Evolutionary conservation across 805 yeast genomes (phyloP).

Genomic region (Vanderwaltozyma verrucispora): DNA sequence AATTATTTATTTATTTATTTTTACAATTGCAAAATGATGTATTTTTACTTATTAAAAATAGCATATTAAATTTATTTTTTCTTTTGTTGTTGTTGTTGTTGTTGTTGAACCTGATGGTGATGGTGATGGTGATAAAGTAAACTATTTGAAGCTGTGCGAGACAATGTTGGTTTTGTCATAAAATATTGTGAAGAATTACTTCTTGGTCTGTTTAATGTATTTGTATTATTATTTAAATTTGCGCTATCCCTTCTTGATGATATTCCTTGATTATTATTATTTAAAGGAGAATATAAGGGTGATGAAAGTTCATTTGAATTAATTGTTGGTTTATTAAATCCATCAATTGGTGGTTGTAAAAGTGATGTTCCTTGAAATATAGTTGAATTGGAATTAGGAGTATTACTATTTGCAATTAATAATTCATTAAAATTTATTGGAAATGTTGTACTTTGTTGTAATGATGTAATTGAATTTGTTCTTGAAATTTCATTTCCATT

Average conservation of each 20-base stretch:
- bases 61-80: too few relatives aligned
- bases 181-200: constrained; percentile 17
- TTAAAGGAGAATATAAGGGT: background rate
- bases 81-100: background rate
- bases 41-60: too few relatives aligned
- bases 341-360: constrained; percentile 6
- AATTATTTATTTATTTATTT: too few relatives aligned
- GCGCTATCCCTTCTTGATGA: background rate
- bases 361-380: background rate
- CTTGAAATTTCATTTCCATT: constrained; percentile 10
- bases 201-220: constrained; percentile 13
- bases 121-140: background rate
- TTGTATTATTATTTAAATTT: constrained; percentile 3
- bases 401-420: background rate
- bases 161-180: constrained; percentile 6
- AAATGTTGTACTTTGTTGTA: constrained; percentile 18
- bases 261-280: background rate
- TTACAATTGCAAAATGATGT: too few relatives aligned
- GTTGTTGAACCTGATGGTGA: background rate
- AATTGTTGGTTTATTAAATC: constrained; percentile 3
- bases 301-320: constrained; percentile 5
- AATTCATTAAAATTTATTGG: constrained; percentile 4
- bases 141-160: constrained; percentile 15
- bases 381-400: background rate
- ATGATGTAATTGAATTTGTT: constrained; percentile 13